Evolutionary conservation across 371 early-diverging fungal genomes (phyloP).

Genomic region (Mucor piriformis): DNA sequence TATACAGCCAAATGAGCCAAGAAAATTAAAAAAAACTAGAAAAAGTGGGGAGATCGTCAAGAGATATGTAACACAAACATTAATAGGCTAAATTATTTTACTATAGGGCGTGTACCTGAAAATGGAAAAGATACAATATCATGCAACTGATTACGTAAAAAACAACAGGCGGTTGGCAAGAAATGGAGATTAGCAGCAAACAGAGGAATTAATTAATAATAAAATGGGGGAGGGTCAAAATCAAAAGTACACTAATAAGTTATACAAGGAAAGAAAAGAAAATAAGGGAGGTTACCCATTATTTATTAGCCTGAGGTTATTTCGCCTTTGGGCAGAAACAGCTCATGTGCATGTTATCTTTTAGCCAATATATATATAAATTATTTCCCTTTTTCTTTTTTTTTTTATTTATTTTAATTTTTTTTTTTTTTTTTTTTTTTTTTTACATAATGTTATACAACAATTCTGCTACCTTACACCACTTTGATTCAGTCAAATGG

Average conservation of each 20-base stretch:
- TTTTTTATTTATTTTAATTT: conserved; percentile 5
- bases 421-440: neutral
- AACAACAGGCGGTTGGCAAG: neutral
- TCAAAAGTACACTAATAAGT: conserved; percentile 2
- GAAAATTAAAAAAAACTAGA: neutral
- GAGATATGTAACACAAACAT: neutral
- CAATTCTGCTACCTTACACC: neutral
- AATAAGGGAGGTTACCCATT: conserved; percentile 2
- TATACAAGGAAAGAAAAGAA: neutral
- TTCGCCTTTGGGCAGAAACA: conserved; percentile 34
- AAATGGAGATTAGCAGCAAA: no score
- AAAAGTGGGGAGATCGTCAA: neutral
- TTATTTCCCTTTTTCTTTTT: conserved; percentile 2
- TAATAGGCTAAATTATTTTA: no score
- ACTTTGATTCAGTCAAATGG: conserved; percentile 24
- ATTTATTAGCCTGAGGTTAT: conserved; percentile 25
- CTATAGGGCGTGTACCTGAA: neutral
- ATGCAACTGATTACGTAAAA: conserved; percentile 1
- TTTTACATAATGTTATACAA: conserved; percentile 4
- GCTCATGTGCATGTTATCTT: conserved; percentile 29
- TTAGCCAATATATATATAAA: conserved; percentile 10
- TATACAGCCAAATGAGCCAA: no score
- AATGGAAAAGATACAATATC: neutral
- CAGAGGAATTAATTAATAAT: neutral
- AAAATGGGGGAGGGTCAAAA: neutral